phyloP scores from a whole-genome alignment of 352 stramenopile species.

The Phytophthora pini region DNA sequence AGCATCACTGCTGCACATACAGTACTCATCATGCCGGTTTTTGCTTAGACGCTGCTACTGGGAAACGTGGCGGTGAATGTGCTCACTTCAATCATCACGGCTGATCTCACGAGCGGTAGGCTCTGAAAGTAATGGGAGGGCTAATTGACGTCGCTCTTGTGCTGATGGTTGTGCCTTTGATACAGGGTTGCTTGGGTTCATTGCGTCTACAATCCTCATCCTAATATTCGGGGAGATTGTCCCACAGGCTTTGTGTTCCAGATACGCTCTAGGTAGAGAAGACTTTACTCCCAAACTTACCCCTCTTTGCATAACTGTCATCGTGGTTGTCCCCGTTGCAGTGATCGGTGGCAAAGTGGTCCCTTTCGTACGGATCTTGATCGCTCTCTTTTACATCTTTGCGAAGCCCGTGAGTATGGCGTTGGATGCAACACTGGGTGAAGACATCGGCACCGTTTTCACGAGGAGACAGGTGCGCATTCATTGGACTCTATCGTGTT shows the following conservation, averaged over 20 bases:
- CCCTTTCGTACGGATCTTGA: constrained; percentile 94
- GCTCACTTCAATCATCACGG: constrained; percentile 97
- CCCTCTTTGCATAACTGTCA: neutral
- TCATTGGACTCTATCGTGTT: neutral
- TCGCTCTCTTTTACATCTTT: constrained; percentile 94
- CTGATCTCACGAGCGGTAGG: constrained; percentile 83
- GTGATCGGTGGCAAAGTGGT: constrained; percentile 80
- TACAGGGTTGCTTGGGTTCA: constrained; percentile 87
- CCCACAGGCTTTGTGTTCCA: constrained; percentile 93
- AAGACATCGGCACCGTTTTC: constrained; percentile 97
- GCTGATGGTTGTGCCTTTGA: constrained; percentile 2
- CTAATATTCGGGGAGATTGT: constrained; percentile 97
- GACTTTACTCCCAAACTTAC: constrained; percentile 2
- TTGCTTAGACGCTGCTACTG: constrained; percentile 91
- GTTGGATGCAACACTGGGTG: constrained; percentile 92
- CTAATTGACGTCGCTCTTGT: neutral
- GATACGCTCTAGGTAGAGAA: constrained; percentile 91
- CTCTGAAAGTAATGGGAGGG: neutral
- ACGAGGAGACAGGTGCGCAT: constrained; percentile 73
- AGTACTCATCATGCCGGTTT: too few relatives aligned
- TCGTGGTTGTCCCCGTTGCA: constrained; percentile 16
- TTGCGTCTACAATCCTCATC: constrained; percentile 95
- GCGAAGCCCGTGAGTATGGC: constrained; percentile 93
- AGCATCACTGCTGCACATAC: too few relatives aligned
- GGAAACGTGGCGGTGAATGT: constrained; percentile 98